Conservation (phyloP, 75 land plant species). For the Pinus albicaulis region DNA sequence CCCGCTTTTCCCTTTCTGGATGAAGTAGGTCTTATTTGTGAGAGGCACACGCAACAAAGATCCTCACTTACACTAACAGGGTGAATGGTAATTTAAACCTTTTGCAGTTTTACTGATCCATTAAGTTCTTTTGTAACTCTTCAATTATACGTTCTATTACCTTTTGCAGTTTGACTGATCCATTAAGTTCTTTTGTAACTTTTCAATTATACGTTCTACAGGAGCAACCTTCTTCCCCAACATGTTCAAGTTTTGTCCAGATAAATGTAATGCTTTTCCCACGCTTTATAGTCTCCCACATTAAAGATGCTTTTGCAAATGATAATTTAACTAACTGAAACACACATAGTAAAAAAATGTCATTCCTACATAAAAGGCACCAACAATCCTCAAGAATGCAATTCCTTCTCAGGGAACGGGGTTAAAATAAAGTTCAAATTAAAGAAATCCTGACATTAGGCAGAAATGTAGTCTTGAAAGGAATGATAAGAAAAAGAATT, state of each 20-base stretch:
- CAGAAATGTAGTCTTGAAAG: not conserved
- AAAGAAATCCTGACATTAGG: not conserved
- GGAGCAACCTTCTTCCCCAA: not conserved
- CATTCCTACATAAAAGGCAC: not conserved
- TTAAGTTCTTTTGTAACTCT: not conserved
- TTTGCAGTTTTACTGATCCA: too few relatives aligned
- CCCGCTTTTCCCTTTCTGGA: too few relatives aligned
- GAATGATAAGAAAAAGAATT: slow-evolving; percentile 2
- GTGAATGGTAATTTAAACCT: too few relatives aligned
- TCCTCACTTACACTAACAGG: too few relatives aligned
- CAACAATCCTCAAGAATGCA: too few relatives aligned
- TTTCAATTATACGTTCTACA: not conserved
- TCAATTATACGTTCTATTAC: not conserved
- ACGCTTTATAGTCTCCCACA: not conserved
- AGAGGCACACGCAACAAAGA: too few relatives aligned
- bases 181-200: too few relatives aligned
- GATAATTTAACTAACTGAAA: not conserved
- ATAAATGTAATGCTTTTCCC: not conserved
- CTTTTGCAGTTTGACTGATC: too few relatives aligned
- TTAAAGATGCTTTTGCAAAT: not conserved
- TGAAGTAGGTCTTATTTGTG: too few relatives aligned
- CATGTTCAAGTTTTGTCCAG: not conserved
- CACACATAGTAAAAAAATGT: not conserved
- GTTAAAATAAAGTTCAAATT: not conserved
- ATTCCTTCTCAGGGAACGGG: not conserved